Evolutionary conservation across 2,329 filamentous ascomycete genomes (phyloP), one percentile per base, ranked within the genome.

Genomic region (Stachybotrys chartarum): DNA sequence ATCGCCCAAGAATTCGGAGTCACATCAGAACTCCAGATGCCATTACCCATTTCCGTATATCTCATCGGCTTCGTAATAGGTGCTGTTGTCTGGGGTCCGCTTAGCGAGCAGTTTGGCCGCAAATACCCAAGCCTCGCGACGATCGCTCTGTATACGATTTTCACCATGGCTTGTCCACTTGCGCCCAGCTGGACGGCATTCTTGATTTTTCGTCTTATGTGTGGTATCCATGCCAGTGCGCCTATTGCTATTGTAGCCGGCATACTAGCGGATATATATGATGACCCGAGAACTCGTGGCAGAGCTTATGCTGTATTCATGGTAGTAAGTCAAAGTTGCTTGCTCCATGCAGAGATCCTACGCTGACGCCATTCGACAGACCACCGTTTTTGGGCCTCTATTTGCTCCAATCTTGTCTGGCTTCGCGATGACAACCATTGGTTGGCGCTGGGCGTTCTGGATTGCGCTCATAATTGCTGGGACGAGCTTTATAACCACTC

Each of bases 381-480:
- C 78, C 14, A 90, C 86, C 4, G 78, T 82, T 0, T 82, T 82
- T 49, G 87, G 87, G 0, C 86, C 85, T 0, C 75, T 89, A n/a
- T 68, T 85, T 3, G 82, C 84, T 1, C 86, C 86, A 3, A 80
- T 86, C 16, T 76, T 86, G 24, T 83, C 82, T 0, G 86, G 85
- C 10, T 88, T 80, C 68, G 78, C 82, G 45, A 75, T 81, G 1
- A 66, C 75, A 1, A 76, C 75, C 1, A 77, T 87, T 30, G 80
- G 79, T 30, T 90, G 86, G 87, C 78, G 83, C 47, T 90, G 86
- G 87, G 72, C 79, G 1, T 88, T 88, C 64, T 89, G 86, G 81
- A 78, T 90, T 30, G 85, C 75, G 14, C 74, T 89, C 16, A 87
- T 91, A 17, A 75, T 89, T 54, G 87, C 87, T 2, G 86, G 80